phyloP scores from a whole-genome alignment of 257 asterid genomes.

The Coffea canephora region DNA sequence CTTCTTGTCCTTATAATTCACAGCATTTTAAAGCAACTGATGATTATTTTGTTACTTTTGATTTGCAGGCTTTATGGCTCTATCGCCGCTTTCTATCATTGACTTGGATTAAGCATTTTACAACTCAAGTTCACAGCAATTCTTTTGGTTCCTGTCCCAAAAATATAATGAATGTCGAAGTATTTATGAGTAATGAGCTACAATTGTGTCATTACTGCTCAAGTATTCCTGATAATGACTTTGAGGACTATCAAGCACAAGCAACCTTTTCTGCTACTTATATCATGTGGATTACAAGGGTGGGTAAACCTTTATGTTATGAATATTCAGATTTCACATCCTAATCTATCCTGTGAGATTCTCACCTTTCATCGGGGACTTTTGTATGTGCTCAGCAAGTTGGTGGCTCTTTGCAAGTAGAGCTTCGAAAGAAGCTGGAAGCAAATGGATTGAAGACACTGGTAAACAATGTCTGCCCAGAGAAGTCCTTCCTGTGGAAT shows the following conservation, averaged over 20 bases:
- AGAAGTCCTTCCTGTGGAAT: conserved; percentile 59
- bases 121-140: conserved; percentile 14
- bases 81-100: conserved; percentile 90
- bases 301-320: conserved; percentile 13
- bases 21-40: background rate
- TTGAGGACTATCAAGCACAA: conserved; percentile 77
- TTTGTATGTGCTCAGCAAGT: conserved; percentile 46
- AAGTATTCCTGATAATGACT: conserved; percentile 54
- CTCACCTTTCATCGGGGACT: background rate
- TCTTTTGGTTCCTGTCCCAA: conserved; percentile 18
- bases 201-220: conserved; percentile 48
- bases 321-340: background rate
- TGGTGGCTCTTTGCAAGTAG: conserved; percentile 39
- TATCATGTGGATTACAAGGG: conserved; percentile 81
- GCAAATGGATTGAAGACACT: conserved; percentile 35
- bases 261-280: conserved; percentile 70
- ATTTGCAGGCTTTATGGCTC: conserved; percentile 82
- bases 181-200: conserved; percentile 49
- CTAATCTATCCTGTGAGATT: background rate
- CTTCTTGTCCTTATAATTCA: background rate
- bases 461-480: conserved; percentile 38
- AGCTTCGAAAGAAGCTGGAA: conserved; percentile 41
- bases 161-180: conserved; percentile 21
- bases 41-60: conserved; percentile 8
- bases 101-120: conserved; percentile 59